A percentile compares a stretch with the other conserved stretches of the same genome.
Conservation (phyloP, 2,329 filamentous ascomycete genomes). For the Penicillium brasilianum region DNA sequence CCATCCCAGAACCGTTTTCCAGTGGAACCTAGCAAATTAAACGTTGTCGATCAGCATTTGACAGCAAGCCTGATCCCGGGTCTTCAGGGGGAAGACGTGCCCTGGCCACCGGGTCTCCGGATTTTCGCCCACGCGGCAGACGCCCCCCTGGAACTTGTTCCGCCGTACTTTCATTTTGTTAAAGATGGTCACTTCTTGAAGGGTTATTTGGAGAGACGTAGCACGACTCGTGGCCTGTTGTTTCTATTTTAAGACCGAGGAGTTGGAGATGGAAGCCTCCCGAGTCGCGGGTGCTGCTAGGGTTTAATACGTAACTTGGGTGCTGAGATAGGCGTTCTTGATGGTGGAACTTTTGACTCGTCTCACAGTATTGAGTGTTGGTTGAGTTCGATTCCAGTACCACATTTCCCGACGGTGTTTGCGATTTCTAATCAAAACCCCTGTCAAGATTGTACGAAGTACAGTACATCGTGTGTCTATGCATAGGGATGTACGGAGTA, state of each 20-base stretch:
- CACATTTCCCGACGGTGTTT: neutral
- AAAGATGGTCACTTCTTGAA: neutral
- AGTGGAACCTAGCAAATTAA: conserved; percentile 23
- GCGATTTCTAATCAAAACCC: neutral
- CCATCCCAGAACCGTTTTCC: conserved; percentile 10
- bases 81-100: neutral
- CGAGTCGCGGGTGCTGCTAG: neutral
- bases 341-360: neutral
- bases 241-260: conserved; percentile 8
- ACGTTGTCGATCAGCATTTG: conserved; percentile 27
- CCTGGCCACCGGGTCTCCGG: conserved; percentile 7
- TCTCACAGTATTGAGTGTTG: neutral
- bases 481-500: neutral
- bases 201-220: neutral
- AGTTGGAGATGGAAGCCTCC: neutral
- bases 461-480: neutral
- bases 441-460: neutral
- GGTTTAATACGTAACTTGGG: neutral
- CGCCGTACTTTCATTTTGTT: neutral
- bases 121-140: conserved; percentile 8
- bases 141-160: neutral
- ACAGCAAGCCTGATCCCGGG: conserved; percentile 18
- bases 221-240: neutral
- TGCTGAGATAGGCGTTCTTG: neutral
- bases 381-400: no score